Evolutionary conservation across 345 rosid species (phyloP), one percentile per base, ranked within the genome.

Genomic region (Anacardium occidentale): DNA sequence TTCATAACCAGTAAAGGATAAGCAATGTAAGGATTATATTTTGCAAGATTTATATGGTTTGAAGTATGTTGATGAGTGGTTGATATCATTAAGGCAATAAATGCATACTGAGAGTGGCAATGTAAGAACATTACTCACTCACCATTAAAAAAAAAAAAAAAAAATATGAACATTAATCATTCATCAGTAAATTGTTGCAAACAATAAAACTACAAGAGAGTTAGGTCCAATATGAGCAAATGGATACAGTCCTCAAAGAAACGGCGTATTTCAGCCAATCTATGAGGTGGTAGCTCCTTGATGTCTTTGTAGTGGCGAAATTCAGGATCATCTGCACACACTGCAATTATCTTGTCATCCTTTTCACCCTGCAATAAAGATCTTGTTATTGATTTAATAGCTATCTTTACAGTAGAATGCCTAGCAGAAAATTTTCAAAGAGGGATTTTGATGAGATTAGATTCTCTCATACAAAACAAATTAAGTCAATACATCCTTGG

Each of bases 231-330:
- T 74, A 68, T 56, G 34, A 14, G 53, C 15, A 25, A 40, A 53
- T 70, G 91, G 97, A 91, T 95, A 93, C 98, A 95, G 85, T 95
- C 99, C 80, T 95, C 98, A 32, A 95, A 95, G 85, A 95, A 95
- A 78, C 98, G 97, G 12, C 96, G 96, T 76, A 95, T 95, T 85
- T 95, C 99, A 71, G 96, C 93, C 74, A 95, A 87, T 69, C 99
- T 97, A 74, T 95, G 99, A 11, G 99, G 99, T 74, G 99, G 90
- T 85, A 95, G 92, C 83, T 95, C 88, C 76, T 93, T 90, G 88
- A 95, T 86, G 83, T 93, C 98, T 57, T 76, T 83, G 87, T 89
- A 92, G 64, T 95, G 99, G 81, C 94, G 93, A 77, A 95, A 91
- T 82, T 95, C 99, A 0, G 99, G 99, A 73, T 95, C 99, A 84